phyloP scores from a whole-genome alignment of 2,329 filamentous ascomycete species.

The Aspergillus vadensis region DNA sequence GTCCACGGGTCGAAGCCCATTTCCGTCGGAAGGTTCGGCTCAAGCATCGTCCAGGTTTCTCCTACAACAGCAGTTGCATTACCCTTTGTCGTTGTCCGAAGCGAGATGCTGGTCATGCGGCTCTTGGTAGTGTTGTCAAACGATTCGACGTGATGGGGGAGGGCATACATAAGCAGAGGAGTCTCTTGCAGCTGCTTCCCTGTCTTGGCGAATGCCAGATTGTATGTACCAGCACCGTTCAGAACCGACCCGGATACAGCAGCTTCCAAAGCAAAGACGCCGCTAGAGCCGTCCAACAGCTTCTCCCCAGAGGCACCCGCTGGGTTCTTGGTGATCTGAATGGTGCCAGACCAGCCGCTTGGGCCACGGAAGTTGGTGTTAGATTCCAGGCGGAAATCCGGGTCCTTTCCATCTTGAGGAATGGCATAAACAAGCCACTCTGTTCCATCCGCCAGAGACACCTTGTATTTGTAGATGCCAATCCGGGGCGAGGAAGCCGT shows the following conservation, averaged over 20 bases:
- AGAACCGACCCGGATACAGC: conserved; percentile 62
- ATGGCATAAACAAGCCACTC: conserved; percentile 82
- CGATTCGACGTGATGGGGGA: conserved; percentile 81
- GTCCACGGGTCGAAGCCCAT: conserved; percentile 83
- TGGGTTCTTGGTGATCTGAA: conserved; percentile 83
- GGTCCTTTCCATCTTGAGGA: conserved; percentile 58
- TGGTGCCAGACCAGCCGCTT: conserved; percentile 69
- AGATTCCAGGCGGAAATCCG: conserved; percentile 69
- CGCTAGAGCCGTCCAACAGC: conserved; percentile 73
- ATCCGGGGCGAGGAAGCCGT: conserved; percentile 57
- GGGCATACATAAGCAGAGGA: conserved; percentile 76
- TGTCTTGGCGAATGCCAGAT: conserved; percentile 69
- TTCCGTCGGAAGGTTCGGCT: conserved; percentile 68
- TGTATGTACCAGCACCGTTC: conserved; percentile 68
- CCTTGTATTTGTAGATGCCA: conserved; percentile 73
- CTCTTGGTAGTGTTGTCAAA: conserved; percentile 63
- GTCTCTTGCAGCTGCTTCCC: conserved; percentile 60
- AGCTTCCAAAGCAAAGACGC: conserved; percentile 70
- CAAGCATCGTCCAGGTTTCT: conserved; percentile 75
- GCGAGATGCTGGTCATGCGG: conserved; percentile 55
- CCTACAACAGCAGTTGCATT: conserved; percentile 70
- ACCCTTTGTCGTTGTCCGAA: conserved; percentile 86
- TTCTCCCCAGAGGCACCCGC: conserved; percentile 59
- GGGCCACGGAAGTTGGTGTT: conserved; percentile 66
- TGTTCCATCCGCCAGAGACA: conserved; percentile 70